Conservation (phyloP, 1,284 basidiomycete genomes). For the Austroboletus rostrupii region DNA sequence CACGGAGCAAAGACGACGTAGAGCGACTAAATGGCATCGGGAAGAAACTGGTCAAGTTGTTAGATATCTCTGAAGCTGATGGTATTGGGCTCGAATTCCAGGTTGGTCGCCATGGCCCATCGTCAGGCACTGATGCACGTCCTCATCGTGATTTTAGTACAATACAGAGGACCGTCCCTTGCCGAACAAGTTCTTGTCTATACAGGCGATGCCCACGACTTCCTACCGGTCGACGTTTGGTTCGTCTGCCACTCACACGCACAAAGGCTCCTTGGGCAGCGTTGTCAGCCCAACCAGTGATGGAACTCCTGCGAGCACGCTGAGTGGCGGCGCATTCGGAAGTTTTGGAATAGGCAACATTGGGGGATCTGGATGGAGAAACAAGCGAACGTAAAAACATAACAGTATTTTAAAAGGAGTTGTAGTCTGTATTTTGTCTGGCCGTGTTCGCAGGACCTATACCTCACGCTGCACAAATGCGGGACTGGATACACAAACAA, state of each 20-base stretch:
- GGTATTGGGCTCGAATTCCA: constrained; percentile 87
- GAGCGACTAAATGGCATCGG: constrained; percentile 83
- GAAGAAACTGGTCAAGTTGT: constrained; percentile 72
- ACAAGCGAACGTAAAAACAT: constrained; percentile 21
- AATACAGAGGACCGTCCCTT: constrained; percentile 78
- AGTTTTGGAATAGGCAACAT: constrained; percentile 44
- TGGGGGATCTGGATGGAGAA: constrained; percentile 25
- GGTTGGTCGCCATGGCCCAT: constrained; percentile 38
- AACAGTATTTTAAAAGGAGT: constrained; percentile 1
- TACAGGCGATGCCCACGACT: constrained; percentile 62
- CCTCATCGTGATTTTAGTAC: constrained; percentile 42
- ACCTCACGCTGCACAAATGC: background rate
- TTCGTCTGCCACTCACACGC: constrained; percentile 17
- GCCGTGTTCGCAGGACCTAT: constrained; percentile 3
- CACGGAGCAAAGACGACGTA: constrained; percentile 76
- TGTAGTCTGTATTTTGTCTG: constrained; percentile 11
- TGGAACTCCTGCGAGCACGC: constrained; percentile 18
- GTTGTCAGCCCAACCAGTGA: constrained; percentile 24
- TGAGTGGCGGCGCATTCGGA: constrained; percentile 42
- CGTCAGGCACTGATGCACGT: constrained; percentile 4
- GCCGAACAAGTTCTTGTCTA: constrained; percentile 76
- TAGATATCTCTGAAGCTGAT: constrained; percentile 78
- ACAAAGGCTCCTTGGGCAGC: constrained; percentile 20
- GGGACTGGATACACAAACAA: background rate
- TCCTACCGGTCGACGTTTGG: constrained; percentile 63